A percentile compares a stretch with the other conserved stretches of the same genome.
Evolutionary conservation across 108 stramenopile genomes (phyloP).

Genomic region (Skeletonema costatum): DNA sequence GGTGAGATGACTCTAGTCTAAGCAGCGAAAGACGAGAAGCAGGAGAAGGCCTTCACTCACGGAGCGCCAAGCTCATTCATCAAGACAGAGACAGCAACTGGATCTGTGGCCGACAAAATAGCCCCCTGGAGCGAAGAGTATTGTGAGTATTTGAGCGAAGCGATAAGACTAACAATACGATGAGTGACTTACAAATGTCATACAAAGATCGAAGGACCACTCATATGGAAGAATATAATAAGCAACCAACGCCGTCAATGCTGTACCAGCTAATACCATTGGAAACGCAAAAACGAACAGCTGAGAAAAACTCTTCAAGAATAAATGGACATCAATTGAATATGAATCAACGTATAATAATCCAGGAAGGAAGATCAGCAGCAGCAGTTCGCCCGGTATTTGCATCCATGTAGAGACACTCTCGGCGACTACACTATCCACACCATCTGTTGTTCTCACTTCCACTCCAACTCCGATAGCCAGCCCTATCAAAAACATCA

Average conservation of each 20-base stretch:
- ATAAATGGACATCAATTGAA: slow-evolving; percentile 23
- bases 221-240: slow-evolving; percentile 43
- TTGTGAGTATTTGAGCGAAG: too few species aligned
- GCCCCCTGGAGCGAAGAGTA: not conserved
- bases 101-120: slow-evolving; percentile 8
- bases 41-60: not conserved
- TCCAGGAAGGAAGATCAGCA: slow-evolving; percentile 36
- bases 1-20: too few species aligned
- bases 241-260: slow-evolving; percentile 38
- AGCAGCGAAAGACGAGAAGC: not conserved
- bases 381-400: slow-evolving; percentile 24
- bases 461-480: slow-evolving; percentile 40
- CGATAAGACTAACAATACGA: too few species aligned
- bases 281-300: slow-evolving; percentile 82
- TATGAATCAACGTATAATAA: slow-evolving; percentile 33
- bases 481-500: slow-evolving; percentile 68
- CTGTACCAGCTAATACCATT: slow-evolving; percentile 55
- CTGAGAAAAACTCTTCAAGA: slow-evolving; percentile 24
- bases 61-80: not conserved
- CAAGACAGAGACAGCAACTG: not conserved
- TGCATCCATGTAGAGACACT: slow-evolving; percentile 11
- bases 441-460: not conserved
- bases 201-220: slow-evolving; percentile 45
- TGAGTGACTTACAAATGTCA: slow-evolving; percentile 26
- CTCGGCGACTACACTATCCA: not conserved